Evolutionary conservation across 2,329 filamentous ascomycete genomes (phyloP), one percentile per base, ranked within the genome.

Genomic region (Aspergillus luchuensis): DNA sequence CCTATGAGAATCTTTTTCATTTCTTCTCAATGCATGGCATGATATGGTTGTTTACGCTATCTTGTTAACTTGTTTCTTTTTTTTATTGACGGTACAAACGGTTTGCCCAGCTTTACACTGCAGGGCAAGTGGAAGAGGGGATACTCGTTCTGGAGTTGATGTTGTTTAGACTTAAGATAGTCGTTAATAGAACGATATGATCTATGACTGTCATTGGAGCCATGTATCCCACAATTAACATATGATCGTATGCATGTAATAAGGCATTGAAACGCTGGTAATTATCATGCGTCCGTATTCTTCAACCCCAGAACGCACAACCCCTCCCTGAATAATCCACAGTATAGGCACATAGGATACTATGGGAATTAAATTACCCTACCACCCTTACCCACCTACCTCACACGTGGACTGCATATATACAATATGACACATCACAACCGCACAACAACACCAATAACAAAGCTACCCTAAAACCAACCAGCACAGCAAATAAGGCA

Each of bases 1-100:
- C 66, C 59, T 60, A 54, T 57, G 62, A 61, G 53, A 53, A 49
- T 59, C 72, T 67, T 69, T 63, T 63, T 72, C 4, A 36, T 73
- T 65, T 64, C 72, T 73, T 71, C 68, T 75, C 70, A 74, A 74
- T 72, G 72, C 71, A 75, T 74, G 72, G 73, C 73, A 74, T 75
- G 72, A 74, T 69, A 73, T 71, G 71, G 70, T 69, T 67, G 62
- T 64, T 51, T 58, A 65, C 63, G 64, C 67, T 65, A 64, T 62
- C 57, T 23, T 58, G 43, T 36, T 57, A 57, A 15, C 33, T 36
- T 33, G 30, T 33, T 33, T 33, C 13, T 33, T 33, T 33, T 54
- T 61, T 67, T 71, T 63, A 61, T 69, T 64, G 67, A 71, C 65
- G 70, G 68, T 72, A 69, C 63, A 62, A 54, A 64, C 50, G 47